phyloP scores from a whole-genome alignment of 176 grass and related monocot species.

The Alopecurus myosuroides region DNA sequence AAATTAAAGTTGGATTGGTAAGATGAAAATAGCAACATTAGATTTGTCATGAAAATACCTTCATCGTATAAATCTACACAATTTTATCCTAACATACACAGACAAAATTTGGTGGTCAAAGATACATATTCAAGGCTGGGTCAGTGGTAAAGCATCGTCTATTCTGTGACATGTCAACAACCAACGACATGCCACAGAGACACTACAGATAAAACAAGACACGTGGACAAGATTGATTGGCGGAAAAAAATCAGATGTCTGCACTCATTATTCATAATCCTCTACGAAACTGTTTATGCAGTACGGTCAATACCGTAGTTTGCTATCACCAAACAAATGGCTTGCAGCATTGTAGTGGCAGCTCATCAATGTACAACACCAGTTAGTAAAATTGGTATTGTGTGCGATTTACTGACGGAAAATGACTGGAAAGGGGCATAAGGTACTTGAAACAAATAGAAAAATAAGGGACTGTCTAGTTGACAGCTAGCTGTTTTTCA shows the following conservation, averaged over 20 bases:
- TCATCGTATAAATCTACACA: background rate
- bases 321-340: slow-evolving; percentile 8
- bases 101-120: background rate
- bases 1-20: background rate
- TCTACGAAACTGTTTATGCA: background rate
- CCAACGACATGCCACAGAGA: background rate
- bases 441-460: background rate
- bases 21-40: background rate
- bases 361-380: background rate
- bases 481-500: no score
- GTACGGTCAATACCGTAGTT: background rate
- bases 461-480: no score
- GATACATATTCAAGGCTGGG: background rate
- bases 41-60: background rate
- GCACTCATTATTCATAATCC: slow-evolving; percentile 16
- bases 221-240: background rate
- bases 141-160: slow-evolving; percentile 1
- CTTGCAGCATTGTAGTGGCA: background rate
- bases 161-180: background rate
- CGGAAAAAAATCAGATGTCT: background rate
- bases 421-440: slow-evolving; percentile 13
- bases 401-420: background rate
- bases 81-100: background rate
- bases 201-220: background rate
- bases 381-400: slow-evolving; percentile 11